phyloP scores from a whole-genome alignment of 1,284 basidiomycete genomes.

The Ustilago crameri region DNA sequence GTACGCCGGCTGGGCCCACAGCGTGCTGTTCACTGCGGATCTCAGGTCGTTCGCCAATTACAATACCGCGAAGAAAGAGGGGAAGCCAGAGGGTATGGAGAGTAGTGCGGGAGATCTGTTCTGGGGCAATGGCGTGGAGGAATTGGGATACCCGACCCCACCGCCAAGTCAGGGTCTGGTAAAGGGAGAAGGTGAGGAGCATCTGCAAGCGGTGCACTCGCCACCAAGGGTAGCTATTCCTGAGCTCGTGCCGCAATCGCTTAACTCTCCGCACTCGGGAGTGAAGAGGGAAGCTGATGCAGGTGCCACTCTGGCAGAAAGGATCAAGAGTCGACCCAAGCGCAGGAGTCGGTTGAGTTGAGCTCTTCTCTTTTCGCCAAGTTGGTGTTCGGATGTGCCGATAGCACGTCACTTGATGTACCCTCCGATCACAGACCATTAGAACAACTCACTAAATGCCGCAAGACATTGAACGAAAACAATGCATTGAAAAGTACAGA shows the following conservation, averaged over 20 bases:
- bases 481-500: background rate
- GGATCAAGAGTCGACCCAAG: conserved; percentile 39
- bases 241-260: conserved; percentile 20
- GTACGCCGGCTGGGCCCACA: conserved; percentile 67
- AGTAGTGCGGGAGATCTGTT: conserved; percentile 4
- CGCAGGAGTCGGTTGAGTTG: conserved; percentile 27
- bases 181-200: conserved; percentile 10
- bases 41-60: conserved; percentile 57
- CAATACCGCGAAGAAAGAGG: conserved; percentile 39
- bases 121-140: conserved; percentile 9
- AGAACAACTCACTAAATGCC: too few relatives aligned
- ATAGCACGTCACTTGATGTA: too few relatives aligned
- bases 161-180: conserved; percentile 15
- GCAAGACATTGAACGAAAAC: background rate
- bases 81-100: conserved; percentile 18
- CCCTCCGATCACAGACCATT: background rate
- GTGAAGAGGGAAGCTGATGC: background rate
- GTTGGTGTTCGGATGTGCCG: too few relatives aligned
- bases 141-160: conserved; percentile 15
- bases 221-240: conserved; percentile 26
- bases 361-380: background rate
- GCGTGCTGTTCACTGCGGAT: conserved; percentile 64
- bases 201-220: conserved; percentile 29
- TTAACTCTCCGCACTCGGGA: background rate
- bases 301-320: conserved; percentile 24